Evolutionary conservation across 805 yeast species (phyloP), one percentile per base, ranked within the genome.

Genomic region (Jamesozyma jinghongensis): DNA sequence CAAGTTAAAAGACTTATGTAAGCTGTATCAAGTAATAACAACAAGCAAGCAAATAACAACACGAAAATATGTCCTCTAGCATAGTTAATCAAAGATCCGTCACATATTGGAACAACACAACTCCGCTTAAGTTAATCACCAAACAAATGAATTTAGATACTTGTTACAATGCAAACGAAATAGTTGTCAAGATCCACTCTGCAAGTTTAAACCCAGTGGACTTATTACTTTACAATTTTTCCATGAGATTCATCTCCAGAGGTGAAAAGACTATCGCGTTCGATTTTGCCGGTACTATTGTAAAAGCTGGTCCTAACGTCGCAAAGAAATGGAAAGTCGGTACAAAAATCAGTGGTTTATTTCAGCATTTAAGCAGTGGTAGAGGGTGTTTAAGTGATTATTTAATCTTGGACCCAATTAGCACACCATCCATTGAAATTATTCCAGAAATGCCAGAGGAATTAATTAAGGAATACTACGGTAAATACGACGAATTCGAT

Each of bases 381-480:
- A n/a, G 51, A 48, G 25, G 81, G 79, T 25, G 48, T 80, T 49
- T 70, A n/a, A 46, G 67, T 3, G 73, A 75, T 47, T 77, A 74
- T 49, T 40, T 74, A 25, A 46, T 68, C 17, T 34, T 74, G 17
- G 67, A 74, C 39, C 62, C 65, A 4, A 3, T 19, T 3, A 10
- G 22, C 3, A 52, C 48, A 5, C 44, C 53, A 4, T 28, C 41
- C 18, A 34, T 38, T 10, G 36, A 13, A 56, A 56, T 7, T 62
- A 59, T 22, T 45, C 77, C 46, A 42, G 68, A 3, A 57, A 66
- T 41, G 65, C 50, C 19, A 8, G 26, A 33, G 11, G 35, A 38
- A 13, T 20, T 34, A 14, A 32, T 34, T 6, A 46, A 82, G 79
- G 22, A 51, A 31, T 44, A 46, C 40, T 51, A 52, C 12, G 18